Evolutionary conservation across 805 yeast genomes (phyloP), one percentile per base, ranked within the genome.

Genomic region (Metschnikowia colocasiae): DNA sequence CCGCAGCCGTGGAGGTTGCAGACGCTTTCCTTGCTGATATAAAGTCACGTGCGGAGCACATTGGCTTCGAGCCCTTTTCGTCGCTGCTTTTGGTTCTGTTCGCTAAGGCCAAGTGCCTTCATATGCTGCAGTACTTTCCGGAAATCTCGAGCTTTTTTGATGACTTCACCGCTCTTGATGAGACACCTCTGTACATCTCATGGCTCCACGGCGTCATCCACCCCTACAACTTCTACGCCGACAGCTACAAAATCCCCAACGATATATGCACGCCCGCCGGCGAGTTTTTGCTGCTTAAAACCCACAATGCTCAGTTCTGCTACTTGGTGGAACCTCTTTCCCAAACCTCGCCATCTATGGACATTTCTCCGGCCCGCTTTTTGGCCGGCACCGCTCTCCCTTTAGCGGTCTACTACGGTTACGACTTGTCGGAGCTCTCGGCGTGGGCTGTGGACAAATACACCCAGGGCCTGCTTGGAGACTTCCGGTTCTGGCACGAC

Each of bases 171-270:
- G 52, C 57, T 4, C 47, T 67, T 5, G 52, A 55, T 16, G 29
- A 26, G 8, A 51, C 50, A 18, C 46, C 38, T 3, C 58, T 57
- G 2, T 67, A 63, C 46, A 26, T 50, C 3, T 13, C 45, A 9
- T 70, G 74, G 74, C 51, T 49, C 26, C 19, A 48, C 6, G 71
- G 70, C 1, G n/a, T 60, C 2, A 44, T 64, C 15, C 23, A 39
- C 22, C 73, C 73, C 0, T 69, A 54, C 51, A 45, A 48, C 19
- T 64, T 64, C 50, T 69, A 59, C 48, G 60, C 66, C 62, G 57
- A 51, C 16, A 59, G 58, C 43, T 62, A 59, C 45, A 69, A 60
- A 1, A 23, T 35, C 5, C 49, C 52, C 8, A 34, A 45, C 20
- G 47, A 53, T 12, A n/a, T 18, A 9, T 32, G 22, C 20, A 29